A percentile compares a stretch with the other conserved stretches of the same genome.
Conservation (phyloP, 768 basidiomycete genomes). For the Tylopilus sp. region DNA sequence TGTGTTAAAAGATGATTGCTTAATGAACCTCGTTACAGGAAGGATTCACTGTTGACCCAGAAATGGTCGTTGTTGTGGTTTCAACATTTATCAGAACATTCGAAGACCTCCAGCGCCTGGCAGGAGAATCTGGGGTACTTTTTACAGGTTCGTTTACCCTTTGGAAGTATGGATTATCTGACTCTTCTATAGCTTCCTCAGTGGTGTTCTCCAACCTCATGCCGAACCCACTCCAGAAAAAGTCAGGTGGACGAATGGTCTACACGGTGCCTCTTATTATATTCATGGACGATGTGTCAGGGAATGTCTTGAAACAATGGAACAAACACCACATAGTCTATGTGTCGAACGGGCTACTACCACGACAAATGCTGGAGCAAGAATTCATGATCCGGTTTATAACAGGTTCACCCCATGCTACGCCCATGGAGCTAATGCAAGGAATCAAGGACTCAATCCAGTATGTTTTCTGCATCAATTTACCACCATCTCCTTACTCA, state of each 20-base stretch:
- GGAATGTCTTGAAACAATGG: slow-evolving; percentile 37
- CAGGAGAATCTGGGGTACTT: not conserved
- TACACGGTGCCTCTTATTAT: slow-evolving; percentile 26
- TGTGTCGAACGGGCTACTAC: slow-evolving; percentile 31
- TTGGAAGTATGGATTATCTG: not conserved
- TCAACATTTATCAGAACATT: slow-evolving; percentile 10
- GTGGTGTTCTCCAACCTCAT: slow-evolving; percentile 3
- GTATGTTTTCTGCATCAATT: slow-evolving; percentile 8
- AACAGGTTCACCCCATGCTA: slow-evolving; percentile 32
- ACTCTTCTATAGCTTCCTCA: not conserved
- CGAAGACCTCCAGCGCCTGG: slow-evolving; percentile 5
- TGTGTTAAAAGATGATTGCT: too few species aligned
- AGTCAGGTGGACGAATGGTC: slow-evolving; percentile 19
- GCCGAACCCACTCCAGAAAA: slow-evolving; percentile 18
- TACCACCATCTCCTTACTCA: not conserved
- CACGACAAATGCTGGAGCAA: slow-evolving; percentile 29
- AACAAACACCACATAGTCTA: slow-evolving; percentile 36
- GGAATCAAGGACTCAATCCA: slow-evolving; percentile 27
- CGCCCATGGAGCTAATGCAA: slow-evolving; percentile 32
- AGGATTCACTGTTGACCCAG: slow-evolving; percentile 5
- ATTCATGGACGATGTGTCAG: slow-evolving; percentile 37
- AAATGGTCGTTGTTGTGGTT: not conserved
- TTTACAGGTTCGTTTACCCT: slow-evolving; percentile 4
- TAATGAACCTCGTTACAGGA: not conserved
- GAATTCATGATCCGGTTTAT: slow-evolving; percentile 31